Evolutionary conservation across 148 eudicot species (phyloP).

Genomic region (Simmondsia chinensis): DNA sequence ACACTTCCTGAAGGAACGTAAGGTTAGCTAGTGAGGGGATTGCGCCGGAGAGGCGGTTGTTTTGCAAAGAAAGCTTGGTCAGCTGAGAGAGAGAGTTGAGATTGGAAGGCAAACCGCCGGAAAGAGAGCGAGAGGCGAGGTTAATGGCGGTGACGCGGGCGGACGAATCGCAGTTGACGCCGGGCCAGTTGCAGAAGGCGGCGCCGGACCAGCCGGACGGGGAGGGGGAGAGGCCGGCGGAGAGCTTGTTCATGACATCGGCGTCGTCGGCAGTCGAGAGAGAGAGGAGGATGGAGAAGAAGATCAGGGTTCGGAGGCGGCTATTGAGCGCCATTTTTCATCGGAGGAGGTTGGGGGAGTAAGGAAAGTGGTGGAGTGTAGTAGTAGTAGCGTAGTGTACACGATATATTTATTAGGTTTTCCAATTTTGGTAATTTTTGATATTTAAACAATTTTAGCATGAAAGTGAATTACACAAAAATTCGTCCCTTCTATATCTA

Average conservation of each 20-base stretch:
- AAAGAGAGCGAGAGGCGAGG: constrained; percentile 29
- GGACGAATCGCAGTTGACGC: constrained; percentile 32
- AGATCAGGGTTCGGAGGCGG: not conserved
- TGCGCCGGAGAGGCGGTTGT: constrained; percentile 44
- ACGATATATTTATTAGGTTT: no score
- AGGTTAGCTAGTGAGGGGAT: constrained; percentile 46
- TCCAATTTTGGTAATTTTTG: no score
- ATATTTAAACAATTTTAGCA: no score
- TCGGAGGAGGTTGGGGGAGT: not conserved
- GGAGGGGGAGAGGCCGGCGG: constrained; percentile 21
- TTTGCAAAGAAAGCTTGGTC: constrained; percentile 33
- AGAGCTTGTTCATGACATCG: constrained; percentile 36
- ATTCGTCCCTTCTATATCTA: no score
- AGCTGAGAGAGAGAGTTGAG: constrained; percentile 47
- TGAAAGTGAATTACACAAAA: no score
- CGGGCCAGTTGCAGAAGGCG: constrained; percentile 44
- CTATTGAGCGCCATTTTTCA: no score
- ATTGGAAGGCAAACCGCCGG: constrained; percentile 37
- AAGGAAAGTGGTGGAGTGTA: no score
- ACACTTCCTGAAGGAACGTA: constrained; percentile 17
- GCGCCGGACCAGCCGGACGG: constrained; percentile 43
- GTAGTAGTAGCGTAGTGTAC: no score
- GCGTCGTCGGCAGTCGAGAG: constrained; percentile 15
- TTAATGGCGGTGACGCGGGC: constrained; percentile 37
- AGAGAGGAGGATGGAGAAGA: constrained; percentile 10